Percentiles rank a stretch among this genome's conserved stretches.
These are phyloP conservation scores for Solanum chmielewskii DNA, from an alignment of 257 asterid genomes.

Conservation along the genomic window DNA sequence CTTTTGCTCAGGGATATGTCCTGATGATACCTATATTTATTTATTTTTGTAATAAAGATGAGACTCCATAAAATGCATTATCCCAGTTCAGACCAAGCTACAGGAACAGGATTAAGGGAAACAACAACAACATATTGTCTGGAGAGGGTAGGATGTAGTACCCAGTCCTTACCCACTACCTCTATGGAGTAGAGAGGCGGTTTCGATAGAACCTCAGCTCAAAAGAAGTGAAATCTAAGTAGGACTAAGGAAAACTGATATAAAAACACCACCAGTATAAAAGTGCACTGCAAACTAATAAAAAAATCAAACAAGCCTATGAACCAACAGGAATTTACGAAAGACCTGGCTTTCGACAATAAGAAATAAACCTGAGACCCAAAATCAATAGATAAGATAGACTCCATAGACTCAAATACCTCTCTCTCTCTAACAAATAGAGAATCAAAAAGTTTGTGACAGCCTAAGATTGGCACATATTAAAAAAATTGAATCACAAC, in stretches of 20 bases:
- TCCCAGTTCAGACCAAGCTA: background rate
- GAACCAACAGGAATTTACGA: background rate
- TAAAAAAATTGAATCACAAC: background rate
- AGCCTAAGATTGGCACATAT: background rate
- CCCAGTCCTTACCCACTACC: background rate
- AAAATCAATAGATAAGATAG: background rate
- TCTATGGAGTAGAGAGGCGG: background rate
- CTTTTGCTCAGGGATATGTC: background rate
- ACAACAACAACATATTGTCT: background rate
- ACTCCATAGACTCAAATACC: background rate
- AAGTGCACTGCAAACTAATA: background rate
- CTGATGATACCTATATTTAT: background rate
- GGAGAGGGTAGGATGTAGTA: background rate
- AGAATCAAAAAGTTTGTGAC: background rate
- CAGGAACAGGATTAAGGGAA: background rate
- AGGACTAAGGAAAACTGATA: background rate
- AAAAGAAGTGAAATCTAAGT: background rate
- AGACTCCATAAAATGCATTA: background rate
- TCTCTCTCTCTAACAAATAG: background rate
- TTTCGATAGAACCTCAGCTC: background rate
- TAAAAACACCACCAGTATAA: background rate
- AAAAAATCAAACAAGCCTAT: background rate
- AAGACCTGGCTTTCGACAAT: background rate
- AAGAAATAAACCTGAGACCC: background rate
- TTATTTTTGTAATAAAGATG: background rate